phyloP scores from a whole-genome alignment of 2,329 filamentous ascomycete genomes.

The Graphiopsis chlorocephala region DNA sequence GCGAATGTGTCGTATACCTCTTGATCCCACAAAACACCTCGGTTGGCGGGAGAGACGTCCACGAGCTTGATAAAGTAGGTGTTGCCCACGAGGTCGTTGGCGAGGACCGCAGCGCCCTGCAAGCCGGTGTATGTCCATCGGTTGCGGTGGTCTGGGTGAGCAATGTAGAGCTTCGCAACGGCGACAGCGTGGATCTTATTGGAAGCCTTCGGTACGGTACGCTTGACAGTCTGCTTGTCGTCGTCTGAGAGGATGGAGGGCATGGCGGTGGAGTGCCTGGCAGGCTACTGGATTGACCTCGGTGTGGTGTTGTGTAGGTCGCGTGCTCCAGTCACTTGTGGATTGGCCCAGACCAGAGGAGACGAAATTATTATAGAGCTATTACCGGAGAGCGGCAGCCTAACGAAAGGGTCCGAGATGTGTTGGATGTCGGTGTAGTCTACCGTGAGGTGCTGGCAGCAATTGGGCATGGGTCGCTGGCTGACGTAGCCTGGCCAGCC shows the following conservation, averaged over 20 bases:
- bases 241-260: constrained; percentile 77
- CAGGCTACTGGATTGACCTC: neutral
- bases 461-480: neutral
- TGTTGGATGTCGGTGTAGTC: constrained; percentile 4
- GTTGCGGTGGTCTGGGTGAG: constrained; percentile 73
- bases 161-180: constrained; percentile 89
- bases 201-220: constrained; percentile 84
- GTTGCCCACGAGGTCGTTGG: constrained; percentile 90
- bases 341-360: neutral
- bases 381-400: neutral
- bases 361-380: neutral
- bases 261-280: constrained; percentile 34
- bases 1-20: constrained; percentile 93
- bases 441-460: neutral
- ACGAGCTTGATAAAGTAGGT: constrained; percentile 98
- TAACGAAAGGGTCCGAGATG: constrained; percentile 11
- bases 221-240: constrained; percentile 95
- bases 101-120: constrained; percentile 86
- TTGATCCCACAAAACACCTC: constrained; percentile 93
- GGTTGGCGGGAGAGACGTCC: constrained; percentile 80
- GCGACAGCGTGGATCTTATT: constrained; percentile 98
- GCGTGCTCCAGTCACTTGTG: constrained; percentile 9
- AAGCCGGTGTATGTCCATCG: constrained; percentile 94
- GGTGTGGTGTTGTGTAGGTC: neutral
- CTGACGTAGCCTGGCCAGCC: constrained; percentile 1